A percentile compares a stretch with the other conserved stretches of the same genome.
phyloP scores from a whole-genome alignment of 257 asterid genomes.

The Lantana camara region DNA sequence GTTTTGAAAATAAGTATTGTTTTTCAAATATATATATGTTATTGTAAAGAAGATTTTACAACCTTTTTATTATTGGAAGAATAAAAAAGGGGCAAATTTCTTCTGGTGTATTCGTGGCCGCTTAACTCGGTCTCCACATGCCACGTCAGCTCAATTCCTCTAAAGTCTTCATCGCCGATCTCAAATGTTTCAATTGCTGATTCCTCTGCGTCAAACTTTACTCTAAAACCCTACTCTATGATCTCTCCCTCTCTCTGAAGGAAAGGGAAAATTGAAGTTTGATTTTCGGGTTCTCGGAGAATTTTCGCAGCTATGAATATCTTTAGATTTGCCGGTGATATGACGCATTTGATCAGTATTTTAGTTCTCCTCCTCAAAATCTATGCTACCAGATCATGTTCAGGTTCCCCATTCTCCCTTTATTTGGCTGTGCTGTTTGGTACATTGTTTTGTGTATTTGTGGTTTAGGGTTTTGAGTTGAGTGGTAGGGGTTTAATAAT shows the following conservation, averaged over 20 bases:
- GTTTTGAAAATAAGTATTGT: too few relatives aligned
- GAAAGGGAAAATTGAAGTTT: not conserved
- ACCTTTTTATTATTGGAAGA: too few relatives aligned
- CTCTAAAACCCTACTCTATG: slow-evolving; percentile 19
- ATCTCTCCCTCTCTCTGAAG: not conserved
- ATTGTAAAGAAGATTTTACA: not conserved
- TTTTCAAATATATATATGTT: too few relatives aligned
- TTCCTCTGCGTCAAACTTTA: slow-evolving; percentile 28
- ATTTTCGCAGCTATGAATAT: slow-evolving; percentile 56
- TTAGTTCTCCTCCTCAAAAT: slow-evolving; percentile 89
- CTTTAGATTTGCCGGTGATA: slow-evolving; percentile 92
- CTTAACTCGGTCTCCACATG: slow-evolving; percentile 15
- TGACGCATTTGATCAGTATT: slow-evolving; percentile 90
- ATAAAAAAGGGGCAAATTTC: not conserved
- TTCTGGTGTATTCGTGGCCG: slow-evolving; percentile 24
- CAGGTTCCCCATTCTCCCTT: slow-evolving; percentile 53
- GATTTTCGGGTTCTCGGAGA: not conserved
- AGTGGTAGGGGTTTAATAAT: slow-evolving; percentile 17
- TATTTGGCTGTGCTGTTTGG: slow-evolving; percentile 7
- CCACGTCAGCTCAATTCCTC: slow-evolving; percentile 46
- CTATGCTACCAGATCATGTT: slow-evolving; percentile 90
- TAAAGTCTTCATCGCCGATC: not conserved
- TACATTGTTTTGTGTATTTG: slow-evolving; percentile 6
- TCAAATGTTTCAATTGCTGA: too few relatives aligned
- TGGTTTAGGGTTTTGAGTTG: slow-evolving; percentile 20